Base-by-base conservation (phyloP, 805 yeast species). In the Yarrowia sp. region DNA sequence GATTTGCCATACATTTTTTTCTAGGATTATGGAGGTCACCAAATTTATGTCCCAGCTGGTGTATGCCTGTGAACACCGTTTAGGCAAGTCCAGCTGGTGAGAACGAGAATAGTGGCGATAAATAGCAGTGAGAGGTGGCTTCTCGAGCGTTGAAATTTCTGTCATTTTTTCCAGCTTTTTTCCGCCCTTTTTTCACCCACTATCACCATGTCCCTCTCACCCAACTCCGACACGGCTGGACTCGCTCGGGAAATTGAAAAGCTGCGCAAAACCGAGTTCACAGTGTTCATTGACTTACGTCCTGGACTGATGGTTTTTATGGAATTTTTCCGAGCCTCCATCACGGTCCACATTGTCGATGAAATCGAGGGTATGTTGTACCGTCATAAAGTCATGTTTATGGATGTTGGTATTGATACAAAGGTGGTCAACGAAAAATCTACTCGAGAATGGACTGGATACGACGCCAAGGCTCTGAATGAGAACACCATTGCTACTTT, bases 371-470 rank as follows among this genome's bases (percentile, higher is more conserved):
- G 58, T 2, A 51, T 51, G 35, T 43, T 51, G 14, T 51, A 51
- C 35, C 42, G 58, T 8, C 58, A 51, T 13, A 51, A 51, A 18
- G 43, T 51, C 35, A 51, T 51, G 58, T 51, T 36, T 14, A 51
- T 36, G 43, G 58, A 51, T 8, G 58, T 51, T 4, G 58, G 58
- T 7, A 51, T 51, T 7, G 58, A 51, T 51, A 51, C 58, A 33
- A 51, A 51, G 43, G 58, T 51, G 43, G 58, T 36, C 18, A 22
- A 51, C 28, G 58, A 36, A 14, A 51, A 51, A 17, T 51, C 58
- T 18, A 51, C 58, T 5, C 43, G 58, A 22, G 58, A 51, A 22
- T 51, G 58, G 58, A 51, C 58, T 8, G 58, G 58, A 2, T 51
- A 36, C 33, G 42, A 36, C 9, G 58, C 58, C 4, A 51, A 38